Percentiles rank a stretch among this genome's conserved stretches.
Evolutionary conservation across 2,329 filamentous ascomycete species (phyloP).

Genomic region (Hysterium pulicare): DNA sequence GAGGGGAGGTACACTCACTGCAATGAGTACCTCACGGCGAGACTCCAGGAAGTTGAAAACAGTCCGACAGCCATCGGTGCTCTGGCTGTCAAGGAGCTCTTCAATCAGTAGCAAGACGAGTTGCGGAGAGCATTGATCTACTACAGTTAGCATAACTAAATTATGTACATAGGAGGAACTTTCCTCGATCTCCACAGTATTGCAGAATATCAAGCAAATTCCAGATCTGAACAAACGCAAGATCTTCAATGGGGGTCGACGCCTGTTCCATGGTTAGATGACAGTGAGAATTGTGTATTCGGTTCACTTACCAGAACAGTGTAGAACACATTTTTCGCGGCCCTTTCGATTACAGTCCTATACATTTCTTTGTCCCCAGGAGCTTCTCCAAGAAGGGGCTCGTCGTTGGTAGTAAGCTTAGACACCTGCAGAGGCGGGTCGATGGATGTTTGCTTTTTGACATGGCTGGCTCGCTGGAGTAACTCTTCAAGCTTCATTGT

Average conservation of each 20-base stretch:
- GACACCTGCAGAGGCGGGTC: conserved; percentile 44
- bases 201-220: conserved; percentile 91
- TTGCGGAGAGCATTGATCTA: conserved; percentile 65
- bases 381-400: conserved; percentile 23
- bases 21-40: conserved; percentile 80
- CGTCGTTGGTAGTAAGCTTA: conserved; percentile 32
- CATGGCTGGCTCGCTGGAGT: conserved; percentile 37
- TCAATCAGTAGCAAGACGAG: conserved; percentile 89
- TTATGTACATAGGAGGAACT: conserved; percentile 37
- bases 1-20: conserved; percentile 48
- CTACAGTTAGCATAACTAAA: background rate
- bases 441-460: conserved; percentile 41
- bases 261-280: conserved; percentile 50
- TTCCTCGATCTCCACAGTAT: conserved; percentile 77
- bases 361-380: conserved; percentile 47
- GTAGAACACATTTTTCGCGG: conserved; percentile 77
- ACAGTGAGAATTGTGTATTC: background rate
- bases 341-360: conserved; percentile 75
- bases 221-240: conserved; percentile 81
- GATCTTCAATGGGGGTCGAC: conserved; percentile 69
- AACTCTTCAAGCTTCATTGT: conserved; percentile 36
- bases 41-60: conserved; percentile 97
- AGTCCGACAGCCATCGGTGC: conserved; percentile 82
- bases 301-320: conserved; percentile 63
- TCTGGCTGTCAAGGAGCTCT: conserved; percentile 93